Base-by-base conservation (phyloP, 2,329 filamentous ascomycete genomes). In the Xenoacremonium recifei region DNA sequence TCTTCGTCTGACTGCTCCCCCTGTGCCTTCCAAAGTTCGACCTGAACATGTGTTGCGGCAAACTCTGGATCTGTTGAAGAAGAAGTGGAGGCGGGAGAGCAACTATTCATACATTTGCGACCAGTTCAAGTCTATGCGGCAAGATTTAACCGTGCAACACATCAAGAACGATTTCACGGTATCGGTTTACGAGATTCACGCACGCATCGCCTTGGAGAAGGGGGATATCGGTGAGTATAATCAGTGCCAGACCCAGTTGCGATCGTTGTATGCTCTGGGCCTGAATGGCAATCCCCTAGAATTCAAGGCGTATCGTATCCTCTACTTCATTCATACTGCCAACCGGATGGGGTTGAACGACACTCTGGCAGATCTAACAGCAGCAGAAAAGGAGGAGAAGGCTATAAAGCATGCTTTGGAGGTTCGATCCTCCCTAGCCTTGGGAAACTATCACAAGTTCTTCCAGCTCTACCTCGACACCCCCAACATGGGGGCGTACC, bases 181-280 rank as follows among this genome's bases (percentile, higher is more conserved):
- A 51, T 86, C 80, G 49, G 93, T 96, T 35, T 99, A 99, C 69
- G 93, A 99, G 72, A 95, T 92, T 48, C 93, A 99, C 71, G 93
- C 92, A 51, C 85, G 93, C 47, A 97, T 99, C 70, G 93, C 93
- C 55, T 77, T 99, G 69, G 92, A 99, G 71, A 96, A 95, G 79
- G 90, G 88, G 71, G 93, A 99, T 76, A 82, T 97, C 75, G 92
- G 93, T 99, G 93, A 99, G 93, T 99, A 99, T 93, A 99, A 99
- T 76, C 93, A 99, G 79, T 99, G 93, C 71, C 93, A 99, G 76
- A 97, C 93, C 61, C 93, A 99, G 73, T 77, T 99, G 64, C 89
- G 89, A 68, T 89, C 87, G 53, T 75, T 99, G 60, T 97, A 99
- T 71, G 81, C 82, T 66, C 81, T 89, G 72, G 87, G 88, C 55